Percentiles rank a stretch among this genome's conserved stretches.
phyloP scores from a whole-genome alignment of 768 basidiomycete species.

The Austroboletus eburneus region DNA sequence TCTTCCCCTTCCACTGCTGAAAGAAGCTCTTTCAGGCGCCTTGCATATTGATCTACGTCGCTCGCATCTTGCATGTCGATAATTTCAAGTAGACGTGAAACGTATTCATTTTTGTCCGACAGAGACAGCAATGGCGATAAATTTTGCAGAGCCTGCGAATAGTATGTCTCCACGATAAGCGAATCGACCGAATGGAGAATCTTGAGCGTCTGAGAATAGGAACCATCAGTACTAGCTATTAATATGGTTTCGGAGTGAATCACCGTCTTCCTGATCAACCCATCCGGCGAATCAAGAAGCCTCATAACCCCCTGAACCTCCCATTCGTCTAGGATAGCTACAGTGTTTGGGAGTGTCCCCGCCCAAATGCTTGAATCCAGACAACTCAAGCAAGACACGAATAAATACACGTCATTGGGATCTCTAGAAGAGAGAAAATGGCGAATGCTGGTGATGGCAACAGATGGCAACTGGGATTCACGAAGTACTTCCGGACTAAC shows the following conservation, averaged over 20 bases:
- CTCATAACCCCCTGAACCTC: slow-evolving; percentile 74
- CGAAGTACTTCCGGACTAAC: slow-evolving; percentile 17
- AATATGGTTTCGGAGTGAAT: slow-evolving; percentile 5
- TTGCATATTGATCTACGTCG: slow-evolving; percentile 59
- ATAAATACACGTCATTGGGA: slow-evolving; percentile 60
- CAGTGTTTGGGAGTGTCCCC: slow-evolving; percentile 48
- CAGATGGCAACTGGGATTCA: slow-evolving; percentile 13
- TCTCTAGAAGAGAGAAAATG: slow-evolving; percentile 54
- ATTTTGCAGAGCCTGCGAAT: slow-evolving; percentile 39
- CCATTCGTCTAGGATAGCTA: slow-evolving; percentile 58
- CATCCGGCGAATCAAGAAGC: slow-evolving; percentile 58
- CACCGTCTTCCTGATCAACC: slow-evolving; percentile 56
- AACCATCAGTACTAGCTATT: slow-evolving; percentile 1
- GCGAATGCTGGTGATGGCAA: slow-evolving; percentile 46
- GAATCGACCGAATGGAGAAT: slow-evolving; percentile 57
- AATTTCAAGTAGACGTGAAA: slow-evolving; percentile 52
- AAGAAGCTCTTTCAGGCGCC: slow-evolving; percentile 42
- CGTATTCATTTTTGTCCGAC: slow-evolving; percentile 39
- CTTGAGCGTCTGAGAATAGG: slow-evolving; percentile 48
- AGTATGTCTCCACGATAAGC: slow-evolving; percentile 53
- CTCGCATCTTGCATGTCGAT: slow-evolving; percentile 41
- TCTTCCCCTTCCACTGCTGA: slow-evolving; percentile 33
- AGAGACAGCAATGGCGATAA: slow-evolving; percentile 32
- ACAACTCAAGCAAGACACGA: slow-evolving; percentile 59
- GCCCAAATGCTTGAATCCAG: slow-evolving; percentile 64